These are phyloP conservation scores for Talaromyces sp. DNA, from an alignment of 2,329 filamentous ascomycete genomes.

Conservation along the genomic window DNA sequence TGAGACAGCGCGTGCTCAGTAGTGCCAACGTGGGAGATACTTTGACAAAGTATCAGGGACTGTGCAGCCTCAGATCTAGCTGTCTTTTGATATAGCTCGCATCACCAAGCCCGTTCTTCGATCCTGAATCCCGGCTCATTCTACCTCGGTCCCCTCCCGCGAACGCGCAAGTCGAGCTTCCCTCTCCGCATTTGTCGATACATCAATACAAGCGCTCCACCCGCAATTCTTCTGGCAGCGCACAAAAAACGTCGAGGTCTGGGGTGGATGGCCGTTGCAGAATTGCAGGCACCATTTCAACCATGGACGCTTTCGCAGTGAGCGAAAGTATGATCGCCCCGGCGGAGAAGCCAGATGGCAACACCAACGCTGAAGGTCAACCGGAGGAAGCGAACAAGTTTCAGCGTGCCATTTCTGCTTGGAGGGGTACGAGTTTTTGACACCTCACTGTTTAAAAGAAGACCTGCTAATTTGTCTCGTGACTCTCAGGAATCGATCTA, in stretches of 20 bases:
- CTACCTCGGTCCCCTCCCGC: constrained; percentile 24
- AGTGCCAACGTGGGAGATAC: background rate
- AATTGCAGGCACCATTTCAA: background rate
- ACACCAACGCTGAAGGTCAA: constrained; percentile 23
- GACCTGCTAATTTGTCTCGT: constrained; percentile 1
- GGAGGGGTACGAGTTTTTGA: constrained; percentile 68
- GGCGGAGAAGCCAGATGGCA: constrained; percentile 23
- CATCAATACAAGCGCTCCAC: constrained; percentile 1
- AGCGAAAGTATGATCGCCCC: constrained; percentile 32
- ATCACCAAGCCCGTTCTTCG: background rate
- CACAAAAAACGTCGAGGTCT: background rate
- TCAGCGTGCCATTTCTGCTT: constrained; percentile 89
- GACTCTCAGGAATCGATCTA: constrained; percentile 70
- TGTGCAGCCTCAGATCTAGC: background rate
- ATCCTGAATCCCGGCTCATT: background rate
- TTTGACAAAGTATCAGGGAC: background rate
- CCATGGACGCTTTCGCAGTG: constrained; percentile 41
- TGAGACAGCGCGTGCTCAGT: background rate
- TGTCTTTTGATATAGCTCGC: background rate
- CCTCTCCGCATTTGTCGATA: constrained; percentile 9
- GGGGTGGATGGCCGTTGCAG: background rate
- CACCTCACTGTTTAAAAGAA: background rate
- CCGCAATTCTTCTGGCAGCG: background rate
- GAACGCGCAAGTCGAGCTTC: constrained; percentile 21
- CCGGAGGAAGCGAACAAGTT: constrained; percentile 79